Evolutionary conservation across 1,284 basidiomycete species (phyloP), one percentile per base, ranked within the genome.

Genomic region (Vanrija sp.): DNA sequence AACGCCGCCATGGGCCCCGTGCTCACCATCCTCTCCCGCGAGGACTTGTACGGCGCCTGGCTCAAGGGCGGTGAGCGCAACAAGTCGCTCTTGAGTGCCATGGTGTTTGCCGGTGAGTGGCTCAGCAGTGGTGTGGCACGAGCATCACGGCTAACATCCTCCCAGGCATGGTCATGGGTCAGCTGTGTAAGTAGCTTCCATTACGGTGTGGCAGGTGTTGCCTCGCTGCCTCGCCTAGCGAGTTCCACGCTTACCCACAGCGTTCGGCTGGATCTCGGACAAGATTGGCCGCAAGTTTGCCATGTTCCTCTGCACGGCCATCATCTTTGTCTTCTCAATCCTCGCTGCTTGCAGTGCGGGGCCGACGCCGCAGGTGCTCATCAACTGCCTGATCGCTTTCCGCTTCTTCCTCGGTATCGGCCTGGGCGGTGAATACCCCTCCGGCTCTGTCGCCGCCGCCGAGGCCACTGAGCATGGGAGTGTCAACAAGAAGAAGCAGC

Each of bases 391-490:
- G 18, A 83, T 80, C 49, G 88, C 86, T 7, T 92, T 87, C 76
- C 86, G 90, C 82, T 90, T 91, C 79, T 73, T 92, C 6, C 80
- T 89, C 52, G 89, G 88, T 44, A 80, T 69, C 46, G 88, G 88
- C 39, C 80, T 69, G 9, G 91, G 91, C 23, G 90, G 91, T 10
- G 89, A 94, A 72, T 94, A 95, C 63, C 91, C 91, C 7, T 88
- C 87, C 59, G 93, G 92, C 7, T 88, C 86, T 4, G 91, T 95
- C 18, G 90, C 91, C 14, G 87, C 87, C 4, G 88, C 88, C 1
- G 93, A 96, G 70, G 89, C 91, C 70, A 90, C 90, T 0, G 92
- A 94, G 72, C 86, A 89, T 48, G 54, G 61, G 4, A 55, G 52
- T 12, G 85, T 95, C 66, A 80, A 77, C 63, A 90, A 88, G 75